A percentile compares a stretch with the other conserved stretches of the same genome.
These are phyloP conservation scores for Phanerochaete carnosa DNA, from an alignment of 768 basidiomycete genomes.

Conservation along the genomic window DNA sequence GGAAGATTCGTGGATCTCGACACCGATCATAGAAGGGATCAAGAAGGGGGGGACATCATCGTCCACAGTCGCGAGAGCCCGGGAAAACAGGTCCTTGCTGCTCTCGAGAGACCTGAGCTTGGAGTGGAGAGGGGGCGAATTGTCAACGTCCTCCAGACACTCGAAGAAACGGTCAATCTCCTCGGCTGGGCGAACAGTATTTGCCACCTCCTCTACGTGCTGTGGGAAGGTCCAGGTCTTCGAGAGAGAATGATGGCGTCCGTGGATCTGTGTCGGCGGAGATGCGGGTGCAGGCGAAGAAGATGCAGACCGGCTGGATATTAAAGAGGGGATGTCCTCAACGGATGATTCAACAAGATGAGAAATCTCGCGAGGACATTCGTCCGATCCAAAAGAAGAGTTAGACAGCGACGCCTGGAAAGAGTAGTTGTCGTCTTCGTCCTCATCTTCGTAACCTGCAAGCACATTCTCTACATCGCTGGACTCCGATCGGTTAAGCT, in stretches of 20 bases:
- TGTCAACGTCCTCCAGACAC: constrained; percentile 53
- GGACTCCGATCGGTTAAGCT: constrained; percentile 28
- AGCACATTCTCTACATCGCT: constrained; percentile 57
- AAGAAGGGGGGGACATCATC: constrained; percentile 51
- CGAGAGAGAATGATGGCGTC: constrained; percentile 45
- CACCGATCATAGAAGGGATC: constrained; percentile 43
- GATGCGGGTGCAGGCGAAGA: constrained; percentile 28
- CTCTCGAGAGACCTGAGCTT: constrained; percentile 43
- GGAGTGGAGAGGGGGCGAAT: constrained; percentile 42
- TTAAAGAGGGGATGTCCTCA: constrained; percentile 18
- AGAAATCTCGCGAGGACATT: constrained; percentile 28
- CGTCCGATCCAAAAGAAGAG: constrained; percentile 26
- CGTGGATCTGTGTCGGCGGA: constrained; percentile 25
- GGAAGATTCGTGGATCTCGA: constrained; percentile 33
- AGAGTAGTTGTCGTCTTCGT: constrained; percentile 60
- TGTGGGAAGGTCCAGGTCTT: constrained; percentile 63
- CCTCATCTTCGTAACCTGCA: constrained; percentile 69
- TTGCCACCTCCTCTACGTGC: constrained; percentile 12
- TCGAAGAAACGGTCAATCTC: constrained; percentile 79
- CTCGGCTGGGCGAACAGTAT: constrained; percentile 28
- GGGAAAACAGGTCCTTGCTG: constrained; percentile 58
- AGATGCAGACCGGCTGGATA: constrained; percentile 25
- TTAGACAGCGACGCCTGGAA: constrained; percentile 30
- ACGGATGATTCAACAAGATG: constrained; percentile 22
- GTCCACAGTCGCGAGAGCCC: constrained; percentile 44